Evolutionary conservation across 2,329 filamentous ascomycete species (phyloP).

Genomic region (Penicillium sp.): DNA sequence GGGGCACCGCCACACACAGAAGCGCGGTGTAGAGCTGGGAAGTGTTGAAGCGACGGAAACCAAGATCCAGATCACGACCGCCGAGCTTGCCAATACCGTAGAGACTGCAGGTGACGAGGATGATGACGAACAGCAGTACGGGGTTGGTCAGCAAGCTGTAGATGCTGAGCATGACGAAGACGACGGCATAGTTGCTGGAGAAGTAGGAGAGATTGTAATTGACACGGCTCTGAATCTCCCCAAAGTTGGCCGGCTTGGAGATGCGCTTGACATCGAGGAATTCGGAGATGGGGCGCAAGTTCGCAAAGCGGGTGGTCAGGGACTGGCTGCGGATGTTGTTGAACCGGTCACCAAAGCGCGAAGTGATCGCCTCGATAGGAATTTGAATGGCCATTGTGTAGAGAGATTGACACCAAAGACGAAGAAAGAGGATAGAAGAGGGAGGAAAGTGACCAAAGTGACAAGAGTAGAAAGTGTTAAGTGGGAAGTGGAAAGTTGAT

Average conservation of each 20-base stretch:
- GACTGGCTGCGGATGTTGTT: constrained; percentile 77
- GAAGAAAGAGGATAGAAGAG: not conserved
- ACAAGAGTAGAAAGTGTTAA: not conserved
- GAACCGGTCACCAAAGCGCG: constrained; percentile 88
- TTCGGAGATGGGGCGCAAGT: constrained; percentile 85
- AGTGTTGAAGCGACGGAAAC: constrained; percentile 76
- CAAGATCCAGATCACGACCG: constrained; percentile 84
- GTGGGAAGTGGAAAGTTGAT: not conserved
- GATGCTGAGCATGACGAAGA: constrained; percentile 93
- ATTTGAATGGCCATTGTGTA: constrained; percentile 83
- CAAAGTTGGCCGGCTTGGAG: constrained; percentile 90
- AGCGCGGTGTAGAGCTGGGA: constrained; percentile 94
- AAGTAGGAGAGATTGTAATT: constrained; percentile 98
- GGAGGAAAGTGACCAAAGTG: not conserved
- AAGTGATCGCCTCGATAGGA: constrained; percentile 86
- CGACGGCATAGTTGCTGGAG: constrained; percentile 94
- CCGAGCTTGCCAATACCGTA: constrained; percentile 89
- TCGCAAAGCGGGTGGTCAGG: constrained; percentile 80
- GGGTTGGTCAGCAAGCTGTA: constrained; percentile 91
- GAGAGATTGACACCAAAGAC: not conserved
- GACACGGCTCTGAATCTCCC: constrained; percentile 84
- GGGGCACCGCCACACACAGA: constrained; percentile 76
- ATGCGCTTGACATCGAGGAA: constrained; percentile 96
- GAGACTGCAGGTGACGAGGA: constrained; percentile 82
- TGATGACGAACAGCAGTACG: constrained; percentile 84